Conservation (phyloP, 176 grass and related monocot species). For the Musa itinerans region DNA sequence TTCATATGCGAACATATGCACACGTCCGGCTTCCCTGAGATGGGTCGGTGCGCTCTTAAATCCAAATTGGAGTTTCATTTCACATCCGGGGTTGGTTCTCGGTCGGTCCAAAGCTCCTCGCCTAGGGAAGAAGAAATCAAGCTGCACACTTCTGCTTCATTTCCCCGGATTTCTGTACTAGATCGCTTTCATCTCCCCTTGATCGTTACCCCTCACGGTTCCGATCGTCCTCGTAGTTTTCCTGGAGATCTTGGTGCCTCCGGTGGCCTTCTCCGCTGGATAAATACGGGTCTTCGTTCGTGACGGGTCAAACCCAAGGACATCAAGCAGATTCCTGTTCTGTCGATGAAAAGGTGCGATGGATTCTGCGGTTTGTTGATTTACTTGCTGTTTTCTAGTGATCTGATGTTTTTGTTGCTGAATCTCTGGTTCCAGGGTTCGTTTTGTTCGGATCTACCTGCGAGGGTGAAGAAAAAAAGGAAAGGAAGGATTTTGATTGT, state of each 20-base stretch:
- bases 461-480: not conserved
- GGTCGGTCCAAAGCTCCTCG: not conserved
- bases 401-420: not conserved
- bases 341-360: slow-evolving; percentile 28
- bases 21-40: too few relatives aligned
- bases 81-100: not conserved
- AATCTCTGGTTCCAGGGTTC: slow-evolving; percentile 4
- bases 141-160: not conserved
- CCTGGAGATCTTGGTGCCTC: not conserved
- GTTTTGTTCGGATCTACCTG: not conserved
- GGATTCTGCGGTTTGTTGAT: not conserved
- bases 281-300: slow-evolving; percentile 7
- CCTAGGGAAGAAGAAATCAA: not conserved
- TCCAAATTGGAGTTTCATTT: not conserved
- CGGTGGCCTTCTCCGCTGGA: not conserved
- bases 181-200: not conserved
- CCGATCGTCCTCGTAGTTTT: not conserved
- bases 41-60: not conserved
- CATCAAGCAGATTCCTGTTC: not conserved
- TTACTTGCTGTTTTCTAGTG: not conserved
- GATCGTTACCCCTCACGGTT: not conserved
- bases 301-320: not conserved
- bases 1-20: too few relatives aligned
- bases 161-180: not conserved
- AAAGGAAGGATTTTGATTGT: not conserved